Conservation (phyloP, 2,329 filamentous ascomycete species). For the Escovopsis sp. region DNA sequence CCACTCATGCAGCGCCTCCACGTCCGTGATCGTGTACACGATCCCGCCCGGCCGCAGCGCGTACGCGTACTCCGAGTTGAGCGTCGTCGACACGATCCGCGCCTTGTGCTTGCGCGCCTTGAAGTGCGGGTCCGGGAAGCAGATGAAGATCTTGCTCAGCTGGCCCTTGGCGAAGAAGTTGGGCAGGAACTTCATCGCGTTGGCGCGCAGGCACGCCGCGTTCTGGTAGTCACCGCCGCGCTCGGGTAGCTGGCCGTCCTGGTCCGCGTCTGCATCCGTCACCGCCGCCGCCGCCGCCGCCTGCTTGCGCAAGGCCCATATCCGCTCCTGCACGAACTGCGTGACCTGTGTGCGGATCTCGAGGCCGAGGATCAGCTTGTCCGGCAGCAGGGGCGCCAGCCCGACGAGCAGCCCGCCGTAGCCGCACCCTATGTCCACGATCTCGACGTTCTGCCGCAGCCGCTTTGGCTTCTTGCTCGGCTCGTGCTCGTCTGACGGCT, state of each 20-base stretch:
- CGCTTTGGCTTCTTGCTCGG: slow-evolving; percentile 10
- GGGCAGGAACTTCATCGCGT: slow-evolving; percentile 98
- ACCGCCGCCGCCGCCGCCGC: slow-evolving; percentile 31
- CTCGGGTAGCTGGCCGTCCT: too few relatives aligned
- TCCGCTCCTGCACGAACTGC: slow-evolving; percentile 77
- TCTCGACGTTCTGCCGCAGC: slow-evolving; percentile 54
- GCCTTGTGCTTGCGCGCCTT: slow-evolving; percentile 96
- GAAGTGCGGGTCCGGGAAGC: slow-evolving; percentile 97
- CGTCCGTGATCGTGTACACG: slow-evolving; percentile 94
- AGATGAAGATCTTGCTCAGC: slow-evolving; percentile 86
- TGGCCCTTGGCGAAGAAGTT: slow-evolving; percentile 82
- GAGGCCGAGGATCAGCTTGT: slow-evolving; percentile 72
- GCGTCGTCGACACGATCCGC: slow-evolving; percentile 73
- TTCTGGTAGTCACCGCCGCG: too few relatives aligned
- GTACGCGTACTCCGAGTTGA: slow-evolving; percentile 90
- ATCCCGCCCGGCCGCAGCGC: slow-evolving; percentile 69
- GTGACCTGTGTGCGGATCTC: slow-evolving; percentile 87
- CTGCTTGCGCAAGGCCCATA: slow-evolving; percentile 63
- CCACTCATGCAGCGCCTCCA: slow-evolving; percentile 85
- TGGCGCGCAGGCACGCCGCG: slow-evolving; percentile 73
- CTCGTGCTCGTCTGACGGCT: slow-evolving; percentile 14
- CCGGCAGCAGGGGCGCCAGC: slow-evolving; percentile 64
- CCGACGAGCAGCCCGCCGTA: slow-evolving; percentile 86
- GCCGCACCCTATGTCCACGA: slow-evolving; percentile 93
- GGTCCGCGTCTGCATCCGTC: too few relatives aligned